phyloP scores from a whole-genome alignment of 768 basidiomycete genomes.

The Melanogaster broomeanus region DNA sequence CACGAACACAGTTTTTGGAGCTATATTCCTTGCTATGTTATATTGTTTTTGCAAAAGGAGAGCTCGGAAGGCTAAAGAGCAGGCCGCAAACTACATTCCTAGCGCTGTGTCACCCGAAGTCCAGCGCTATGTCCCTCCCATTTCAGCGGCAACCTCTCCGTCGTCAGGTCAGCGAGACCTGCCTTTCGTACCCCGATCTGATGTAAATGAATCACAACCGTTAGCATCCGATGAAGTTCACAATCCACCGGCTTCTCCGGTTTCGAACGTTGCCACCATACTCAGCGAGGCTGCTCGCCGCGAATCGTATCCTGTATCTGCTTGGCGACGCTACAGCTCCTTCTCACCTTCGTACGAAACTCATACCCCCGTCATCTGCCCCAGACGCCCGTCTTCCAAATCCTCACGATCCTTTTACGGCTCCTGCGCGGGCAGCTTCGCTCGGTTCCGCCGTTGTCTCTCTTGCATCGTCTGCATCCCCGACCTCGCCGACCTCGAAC shows the following conservation, averaged over 20 bases:
- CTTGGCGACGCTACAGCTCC: constrained; percentile 4
- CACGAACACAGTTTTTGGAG: constrained; percentile 1
- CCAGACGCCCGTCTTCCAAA: constrained; percentile 2
- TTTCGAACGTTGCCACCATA: background rate
- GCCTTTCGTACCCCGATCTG: background rate
- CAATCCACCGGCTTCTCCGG: background rate
- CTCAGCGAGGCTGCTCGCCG: background rate
- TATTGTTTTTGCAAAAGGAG: constrained; percentile 7
- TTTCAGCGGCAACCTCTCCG: background rate
- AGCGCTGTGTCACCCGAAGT: constrained; percentile 6
- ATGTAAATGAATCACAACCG: background rate
- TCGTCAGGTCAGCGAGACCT: background rate
- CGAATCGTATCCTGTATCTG: constrained; percentile 1
- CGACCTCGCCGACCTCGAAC: background rate
- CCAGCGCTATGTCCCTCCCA: constrained; percentile 6
- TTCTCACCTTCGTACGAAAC: background rate
- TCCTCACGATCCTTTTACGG: constrained; percentile 9
- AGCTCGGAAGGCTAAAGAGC: constrained; percentile 1
- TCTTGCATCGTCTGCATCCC: background rate
- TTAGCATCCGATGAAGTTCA: background rate
- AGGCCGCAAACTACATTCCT: background rate
- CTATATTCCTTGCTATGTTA: background rate
- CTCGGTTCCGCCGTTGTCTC: background rate
- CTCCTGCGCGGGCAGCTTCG: constrained; percentile 2
- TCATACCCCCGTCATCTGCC: background rate